Conservation (phyloP, 345 rosid species). For the Acer yangbiense region DNA sequence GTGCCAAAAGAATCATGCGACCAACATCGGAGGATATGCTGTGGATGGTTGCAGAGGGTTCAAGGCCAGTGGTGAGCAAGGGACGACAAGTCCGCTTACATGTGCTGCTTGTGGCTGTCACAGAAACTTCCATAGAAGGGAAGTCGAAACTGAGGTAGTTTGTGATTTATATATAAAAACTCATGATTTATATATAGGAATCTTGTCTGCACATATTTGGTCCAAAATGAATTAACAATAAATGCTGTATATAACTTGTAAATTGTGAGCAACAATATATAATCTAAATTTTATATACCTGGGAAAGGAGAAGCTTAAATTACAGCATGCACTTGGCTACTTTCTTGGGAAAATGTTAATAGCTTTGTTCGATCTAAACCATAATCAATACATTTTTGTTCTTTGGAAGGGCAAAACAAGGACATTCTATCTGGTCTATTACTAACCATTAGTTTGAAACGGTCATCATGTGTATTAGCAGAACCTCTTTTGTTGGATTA, state of each 20-base stretch:
- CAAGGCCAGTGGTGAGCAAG: conserved; percentile 61
- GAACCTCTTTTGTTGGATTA: too few species aligned
- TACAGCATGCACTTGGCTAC: too few species aligned
- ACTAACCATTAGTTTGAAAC: too few species aligned
- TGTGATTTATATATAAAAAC: conserved; percentile 36
- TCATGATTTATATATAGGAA: neutral
- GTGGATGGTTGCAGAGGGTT: conserved; percentile 85
- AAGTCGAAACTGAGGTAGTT: conserved; percentile 61
- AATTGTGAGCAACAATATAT: neutral
- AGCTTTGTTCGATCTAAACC: too few species aligned
- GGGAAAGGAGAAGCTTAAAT: too few species aligned
- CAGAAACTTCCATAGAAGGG: conserved; percentile 71
- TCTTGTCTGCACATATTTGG: neutral
- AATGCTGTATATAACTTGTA: conserved; percentile 6
- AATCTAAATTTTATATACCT: too few species aligned
- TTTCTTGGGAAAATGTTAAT: too few species aligned
- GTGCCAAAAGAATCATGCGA: conserved; percentile 83
- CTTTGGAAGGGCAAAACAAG: too few species aligned
- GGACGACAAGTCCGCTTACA: conserved; percentile 38
- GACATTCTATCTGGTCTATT: too few species aligned
- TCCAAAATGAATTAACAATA: neutral
- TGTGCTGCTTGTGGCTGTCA: conserved; percentile 87
- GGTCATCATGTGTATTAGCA: too few species aligned
- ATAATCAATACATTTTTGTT: too few species aligned
- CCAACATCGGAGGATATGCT: conserved; percentile 72